phyloP scores from a whole-genome alignment of 2,329 filamentous ascomycete species.

The Cladophialophora immunda region DNA sequence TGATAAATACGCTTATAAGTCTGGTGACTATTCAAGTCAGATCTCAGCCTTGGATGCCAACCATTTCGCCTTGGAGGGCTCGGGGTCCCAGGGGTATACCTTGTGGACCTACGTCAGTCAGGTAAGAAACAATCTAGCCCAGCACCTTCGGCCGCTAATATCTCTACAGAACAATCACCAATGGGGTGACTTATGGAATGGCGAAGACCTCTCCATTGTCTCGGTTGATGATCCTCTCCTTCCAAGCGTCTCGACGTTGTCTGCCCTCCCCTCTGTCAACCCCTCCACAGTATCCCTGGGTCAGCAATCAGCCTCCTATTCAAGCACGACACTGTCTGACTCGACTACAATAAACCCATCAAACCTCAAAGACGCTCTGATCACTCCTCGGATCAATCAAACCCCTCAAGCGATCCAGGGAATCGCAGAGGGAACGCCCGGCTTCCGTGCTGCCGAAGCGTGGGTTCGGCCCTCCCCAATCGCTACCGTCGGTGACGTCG shows the following conservation, averaged over 20 bases:
- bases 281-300: constrained; percentile 49
- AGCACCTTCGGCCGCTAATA: constrained; percentile 9
- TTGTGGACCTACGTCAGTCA: constrained; percentile 85
- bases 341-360: constrained; percentile 70
- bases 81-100: constrained; percentile 82
- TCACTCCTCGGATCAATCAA: constrained; percentile 64
- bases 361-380: constrained; percentile 78
- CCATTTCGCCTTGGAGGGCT: constrained; percentile 88
- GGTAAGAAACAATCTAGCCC: constrained; percentile 54
- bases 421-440: constrained; percentile 46
- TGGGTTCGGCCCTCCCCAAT: constrained; percentile 88
- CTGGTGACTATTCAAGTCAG: constrained; percentile 93
- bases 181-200: constrained; percentile 95
- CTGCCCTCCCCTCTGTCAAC: constrained; percentile 46
- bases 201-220: constrained; percentile 92
- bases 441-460: constrained; percentile 89
- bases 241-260: constrained; percentile 45
- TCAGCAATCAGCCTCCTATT: constrained; percentile 60
- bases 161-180: constrained; percentile 79
- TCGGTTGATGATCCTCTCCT: constrained; percentile 79
- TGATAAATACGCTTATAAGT: constrained; percentile 92
- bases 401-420: constrained; percentile 49
- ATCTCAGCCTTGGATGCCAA: constrained; percentile 94
- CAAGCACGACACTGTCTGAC: constrained; percentile 58
- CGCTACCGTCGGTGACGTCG: constrained; percentile 74